These are phyloP conservation scores for Withania somnifera DNA, from an alignment of 305 asterid species.

Conservation along the genomic window DNA sequence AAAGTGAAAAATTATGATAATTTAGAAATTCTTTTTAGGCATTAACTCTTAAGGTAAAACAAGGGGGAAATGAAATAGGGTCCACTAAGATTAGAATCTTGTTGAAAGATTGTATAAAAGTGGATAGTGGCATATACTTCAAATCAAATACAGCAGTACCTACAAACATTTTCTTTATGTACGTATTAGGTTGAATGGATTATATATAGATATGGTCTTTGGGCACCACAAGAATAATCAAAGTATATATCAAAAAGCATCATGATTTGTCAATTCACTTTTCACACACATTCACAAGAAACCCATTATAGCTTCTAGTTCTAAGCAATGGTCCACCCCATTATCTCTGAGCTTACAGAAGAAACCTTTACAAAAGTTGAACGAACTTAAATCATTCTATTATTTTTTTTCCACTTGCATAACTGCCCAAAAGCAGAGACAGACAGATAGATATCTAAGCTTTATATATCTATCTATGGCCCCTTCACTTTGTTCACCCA, in stretches of 20 bases:
- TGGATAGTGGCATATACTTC: background rate
- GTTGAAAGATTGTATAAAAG: background rate
- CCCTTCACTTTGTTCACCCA: too few species aligned
- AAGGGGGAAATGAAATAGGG: background rate
- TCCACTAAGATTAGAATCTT: background rate
- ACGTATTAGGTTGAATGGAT: constrained; percentile 2
- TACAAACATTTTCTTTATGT: constrained; percentile 8
- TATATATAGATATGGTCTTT: constrained; percentile 4
- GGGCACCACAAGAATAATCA: background rate
- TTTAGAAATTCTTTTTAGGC: too few species aligned
- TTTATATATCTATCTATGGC: too few species aligned
- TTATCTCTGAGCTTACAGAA: constrained; percentile 7
- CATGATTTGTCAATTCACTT: constrained; percentile 17
- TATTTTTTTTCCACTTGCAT: constrained; percentile 25
- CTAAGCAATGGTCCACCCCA: constrained; percentile 8
- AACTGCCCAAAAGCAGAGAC: constrained; percentile 17
- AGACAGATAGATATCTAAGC: background rate
- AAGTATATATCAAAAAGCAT: too few species aligned
- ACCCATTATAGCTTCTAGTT: constrained; percentile 12
- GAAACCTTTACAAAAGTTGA: constrained; percentile 13
- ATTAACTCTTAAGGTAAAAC: background rate
- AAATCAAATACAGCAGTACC: constrained; percentile 4
- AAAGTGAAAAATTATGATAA: too few species aligned
- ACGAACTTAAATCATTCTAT: constrained; percentile 8
- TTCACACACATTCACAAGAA: constrained; percentile 19